phyloP scores from a whole-genome alignment of 805 yeast species.

The Sugiyamaella valdiviana region DNA sequence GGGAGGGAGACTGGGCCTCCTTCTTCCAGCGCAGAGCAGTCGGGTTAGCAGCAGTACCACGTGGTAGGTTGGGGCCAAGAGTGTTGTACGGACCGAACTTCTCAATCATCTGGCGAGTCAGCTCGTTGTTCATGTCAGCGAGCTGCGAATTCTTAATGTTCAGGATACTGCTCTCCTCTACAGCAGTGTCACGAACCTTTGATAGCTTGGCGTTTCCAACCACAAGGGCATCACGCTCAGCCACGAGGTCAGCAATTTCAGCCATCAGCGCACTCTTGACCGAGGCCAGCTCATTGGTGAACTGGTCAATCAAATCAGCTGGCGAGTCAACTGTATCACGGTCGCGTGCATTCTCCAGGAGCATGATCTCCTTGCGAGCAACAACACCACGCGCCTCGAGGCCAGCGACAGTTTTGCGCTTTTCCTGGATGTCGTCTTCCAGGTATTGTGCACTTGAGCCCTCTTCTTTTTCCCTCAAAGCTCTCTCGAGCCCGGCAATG shows the following conservation, averaged over 20 bases:
- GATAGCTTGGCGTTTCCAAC: slow-evolving; percentile 28
- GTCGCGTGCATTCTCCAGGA: slow-evolving; percentile 37
- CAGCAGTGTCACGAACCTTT: slow-evolving; percentile 22
- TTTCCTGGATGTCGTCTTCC: slow-evolving; percentile 23
- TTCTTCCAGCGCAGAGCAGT: neutral
- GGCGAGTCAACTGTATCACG: slow-evolving; percentile 20
- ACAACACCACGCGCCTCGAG: slow-evolving; percentile 31
- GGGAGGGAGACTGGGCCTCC: neutral
- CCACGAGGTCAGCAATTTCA: slow-evolving; percentile 38
- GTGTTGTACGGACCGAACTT: slow-evolving; percentile 21
- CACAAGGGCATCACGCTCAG: slow-evolving; percentile 25
- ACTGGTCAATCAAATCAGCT: slow-evolving; percentile 23
- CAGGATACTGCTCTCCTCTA: slow-evolving; percentile 30
- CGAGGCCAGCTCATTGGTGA: slow-evolving; percentile 41
- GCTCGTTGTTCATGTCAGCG: slow-evolving; percentile 34
- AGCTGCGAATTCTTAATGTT: slow-evolving; percentile 33
- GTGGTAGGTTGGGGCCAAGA: neutral
- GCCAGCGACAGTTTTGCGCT: slow-evolving; percentile 32
- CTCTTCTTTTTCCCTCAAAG: slow-evolving; percentile 15
- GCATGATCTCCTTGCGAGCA: slow-evolving; percentile 36
- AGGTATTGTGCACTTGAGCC: slow-evolving; percentile 6
- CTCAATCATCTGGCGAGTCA: slow-evolving; percentile 31
- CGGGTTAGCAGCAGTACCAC: neutral
- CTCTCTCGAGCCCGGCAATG: slow-evolving; percentile 26
- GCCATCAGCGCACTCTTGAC: slow-evolving; percentile 42